phyloP scores from a whole-genome alignment of 176 grass and related monocot species.

The Triticum timopheevii region DNA sequence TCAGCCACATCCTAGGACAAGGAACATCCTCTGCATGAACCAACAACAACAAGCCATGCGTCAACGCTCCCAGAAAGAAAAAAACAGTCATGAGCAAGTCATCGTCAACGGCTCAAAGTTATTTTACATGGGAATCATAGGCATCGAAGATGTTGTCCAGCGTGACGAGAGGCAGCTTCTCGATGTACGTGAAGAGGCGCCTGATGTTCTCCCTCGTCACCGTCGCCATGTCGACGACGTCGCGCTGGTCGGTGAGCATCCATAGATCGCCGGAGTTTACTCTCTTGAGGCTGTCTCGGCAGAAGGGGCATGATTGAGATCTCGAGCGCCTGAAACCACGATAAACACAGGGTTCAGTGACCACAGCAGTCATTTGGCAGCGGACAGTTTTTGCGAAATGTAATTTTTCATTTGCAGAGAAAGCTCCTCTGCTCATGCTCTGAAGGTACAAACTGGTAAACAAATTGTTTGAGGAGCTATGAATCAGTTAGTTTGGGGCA shows the following conservation, averaged over 20 bases:
- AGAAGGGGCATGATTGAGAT: slow-evolving; percentile 91
- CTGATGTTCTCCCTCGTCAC: slow-evolving; percentile 72
- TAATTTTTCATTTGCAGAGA: not conserved
- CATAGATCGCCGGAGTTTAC: slow-evolving; percentile 80
- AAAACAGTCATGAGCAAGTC: slow-evolving; percentile 37
- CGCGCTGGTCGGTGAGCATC: slow-evolving; percentile 63
- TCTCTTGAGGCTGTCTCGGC: slow-evolving; percentile 78
- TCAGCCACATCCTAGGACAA: slow-evolving; percentile 51
- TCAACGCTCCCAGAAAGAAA: slow-evolving; percentile 7
- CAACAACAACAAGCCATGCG: slow-evolving; percentile 34
- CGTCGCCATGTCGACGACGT: slow-evolving; percentile 67
- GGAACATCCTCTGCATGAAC: slow-evolving; percentile 58
- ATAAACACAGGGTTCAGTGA: not conserved
- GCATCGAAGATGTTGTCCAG: slow-evolving; percentile 70
- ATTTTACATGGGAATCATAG: slow-evolving; percentile 97
- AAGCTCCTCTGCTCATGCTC: not conserved
- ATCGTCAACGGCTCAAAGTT: slow-evolving; percentile 24
- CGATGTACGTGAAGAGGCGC: slow-evolving; percentile 65
- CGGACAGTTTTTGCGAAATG: not conserved
- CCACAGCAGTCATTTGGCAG: not conserved
- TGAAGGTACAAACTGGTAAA: not conserved
- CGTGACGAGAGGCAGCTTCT: slow-evolving; percentile 75
- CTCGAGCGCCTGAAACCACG: slow-evolving; percentile 66
- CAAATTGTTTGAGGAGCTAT: not conserved
- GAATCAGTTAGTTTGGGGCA: not conserved